Conservation (phyloP, 768 basidiomycete species). For the Panaeolus cyanescens region DNA sequence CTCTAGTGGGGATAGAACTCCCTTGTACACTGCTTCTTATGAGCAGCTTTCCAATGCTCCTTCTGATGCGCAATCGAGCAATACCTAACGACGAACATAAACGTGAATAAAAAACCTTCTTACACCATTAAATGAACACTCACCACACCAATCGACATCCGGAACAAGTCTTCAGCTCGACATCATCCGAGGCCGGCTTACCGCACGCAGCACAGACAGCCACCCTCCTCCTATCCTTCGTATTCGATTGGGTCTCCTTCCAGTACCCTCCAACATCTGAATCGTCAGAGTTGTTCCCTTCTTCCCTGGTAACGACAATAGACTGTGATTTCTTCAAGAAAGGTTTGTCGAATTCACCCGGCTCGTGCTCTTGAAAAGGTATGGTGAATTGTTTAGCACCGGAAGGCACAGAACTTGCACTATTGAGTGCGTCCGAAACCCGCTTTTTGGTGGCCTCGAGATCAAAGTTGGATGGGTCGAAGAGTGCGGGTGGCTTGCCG, state of each 20-base stretch:
- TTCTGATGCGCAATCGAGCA: constrained; percentile 23
- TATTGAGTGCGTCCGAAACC: constrained; percentile 21
- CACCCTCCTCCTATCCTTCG: constrained; percentile 23
- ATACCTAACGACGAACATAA: constrained; percentile 12
- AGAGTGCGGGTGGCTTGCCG: constrained; percentile 21
- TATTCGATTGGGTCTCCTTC: constrained; percentile 24
- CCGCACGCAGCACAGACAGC: constrained; percentile 29
- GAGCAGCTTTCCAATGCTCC: neutral
- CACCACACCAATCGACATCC: constrained; percentile 26
- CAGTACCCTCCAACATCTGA: constrained; percentile 17
- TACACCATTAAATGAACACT: neutral
- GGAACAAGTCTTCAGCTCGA: constrained; percentile 25
- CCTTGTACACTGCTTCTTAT: neutral
- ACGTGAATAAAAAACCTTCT: neutral
- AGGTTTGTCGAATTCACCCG: neutral
- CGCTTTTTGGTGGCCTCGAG: constrained; percentile 21
- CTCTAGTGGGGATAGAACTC: neutral
- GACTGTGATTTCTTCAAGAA: constrained; percentile 20
- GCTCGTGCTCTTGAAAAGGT: constrained; percentile 12
- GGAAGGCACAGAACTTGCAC: constrained; percentile 25
- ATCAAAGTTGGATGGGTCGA: constrained; percentile 25
- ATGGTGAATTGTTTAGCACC: constrained; percentile 27
- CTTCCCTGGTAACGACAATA: constrained; percentile 11
- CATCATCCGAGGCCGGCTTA: constrained; percentile 23
- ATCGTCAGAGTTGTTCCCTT: neutral